Evolutionary conservation across 257 asterid species (phyloP).

Genomic region (Ehretia macrophylla): DNA sequence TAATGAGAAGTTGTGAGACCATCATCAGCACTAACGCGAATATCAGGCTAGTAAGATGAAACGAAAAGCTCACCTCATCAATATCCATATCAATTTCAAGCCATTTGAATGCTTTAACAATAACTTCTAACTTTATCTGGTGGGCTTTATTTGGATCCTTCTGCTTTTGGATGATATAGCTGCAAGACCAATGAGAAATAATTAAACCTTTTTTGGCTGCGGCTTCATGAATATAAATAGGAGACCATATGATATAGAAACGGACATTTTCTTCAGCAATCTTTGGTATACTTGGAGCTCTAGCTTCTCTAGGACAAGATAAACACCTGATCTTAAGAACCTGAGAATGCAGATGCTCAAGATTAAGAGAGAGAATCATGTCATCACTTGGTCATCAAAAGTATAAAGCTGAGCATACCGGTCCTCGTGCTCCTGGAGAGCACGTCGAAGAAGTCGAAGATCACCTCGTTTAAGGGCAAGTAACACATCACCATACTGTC

Average conservation of each 20-base stretch:
- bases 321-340: slow-evolving; percentile 92
- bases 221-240: not conserved
- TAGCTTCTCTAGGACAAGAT: slow-evolving; percentile 88
- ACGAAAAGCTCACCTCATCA: slow-evolving; percentile 59
- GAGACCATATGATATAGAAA: not conserved
- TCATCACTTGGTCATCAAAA: not conserved
- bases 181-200: slow-evolving; percentile 23
- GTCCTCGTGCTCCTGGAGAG: slow-evolving; percentile 87
- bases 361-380: not conserved
- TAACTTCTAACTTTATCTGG: slow-evolving; percentile 81
- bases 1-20: not conserved
- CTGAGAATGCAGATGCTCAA: slow-evolving; percentile 30
- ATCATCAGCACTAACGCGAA: not conserved
- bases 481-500: slow-evolving; percentile 72
- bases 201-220: not conserved
- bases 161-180: slow-evolving; percentile 75
- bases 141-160: slow-evolving; percentile 84
- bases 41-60: not conserved
- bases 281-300: slow-evolving; percentile 97
- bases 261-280: slow-evolving; percentile 87
- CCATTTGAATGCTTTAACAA: slow-evolving; percentile 88
- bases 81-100: slow-evolving; percentile 85
- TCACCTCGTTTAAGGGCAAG: slow-evolving; percentile 91
- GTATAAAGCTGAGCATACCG: slow-evolving; percentile 40
- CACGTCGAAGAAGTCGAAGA: slow-evolving; percentile 83